Evolutionary conservation across 2,329 filamentous ascomycete genomes (phyloP).

Genomic region (Colletotrichum horii): DNA sequence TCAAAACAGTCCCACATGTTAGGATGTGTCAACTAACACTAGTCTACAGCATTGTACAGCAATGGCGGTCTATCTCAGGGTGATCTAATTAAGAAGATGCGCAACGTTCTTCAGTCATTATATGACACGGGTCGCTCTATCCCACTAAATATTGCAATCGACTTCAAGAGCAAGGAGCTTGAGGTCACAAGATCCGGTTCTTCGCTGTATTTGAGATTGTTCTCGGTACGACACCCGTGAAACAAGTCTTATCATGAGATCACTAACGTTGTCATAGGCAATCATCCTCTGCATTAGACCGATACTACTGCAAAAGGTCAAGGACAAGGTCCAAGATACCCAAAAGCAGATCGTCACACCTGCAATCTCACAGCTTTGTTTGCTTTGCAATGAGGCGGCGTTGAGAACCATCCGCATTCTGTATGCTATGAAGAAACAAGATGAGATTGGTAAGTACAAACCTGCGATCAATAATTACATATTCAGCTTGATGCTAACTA

Average conservation of each 20-base stretch:
- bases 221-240: slow-evolving; percentile 22
- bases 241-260: not conserved
- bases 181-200: slow-evolving; percentile 28
- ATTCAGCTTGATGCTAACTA: not conserved
- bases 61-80: slow-evolving; percentile 27
- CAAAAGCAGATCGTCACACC: slow-evolving; percentile 24
- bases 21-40: not conserved
- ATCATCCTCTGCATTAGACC: slow-evolving; percentile 33
- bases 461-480: not conserved
- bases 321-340: slow-evolving; percentile 29
- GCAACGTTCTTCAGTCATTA: slow-evolving; percentile 19
- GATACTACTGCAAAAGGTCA: slow-evolving; percentile 31
- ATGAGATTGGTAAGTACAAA: slow-evolving; percentile 24
- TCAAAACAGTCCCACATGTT: not conserved
- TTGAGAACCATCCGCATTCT: slow-evolving; percentile 30
- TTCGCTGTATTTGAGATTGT: slow-evolving; percentile 31
- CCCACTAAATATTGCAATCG: slow-evolving; percentile 24
- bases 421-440: slow-evolving; percentile 24
- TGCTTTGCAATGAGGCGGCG: slow-evolving; percentile 30
- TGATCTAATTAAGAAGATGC: slow-evolving; percentile 30
- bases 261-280: slow-evolving; percentile 17
- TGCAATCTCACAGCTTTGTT: slow-evolving; percentile 23
- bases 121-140: slow-evolving; percentile 30
- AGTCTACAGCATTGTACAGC: slow-evolving; percentile 27
- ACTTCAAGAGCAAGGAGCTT: slow-evolving; percentile 25